These are phyloP conservation scores for Alternaria burnsii DNA, from an alignment of 2,329 filamentous ascomycete genomes.

Conservation along the genomic window DNA sequence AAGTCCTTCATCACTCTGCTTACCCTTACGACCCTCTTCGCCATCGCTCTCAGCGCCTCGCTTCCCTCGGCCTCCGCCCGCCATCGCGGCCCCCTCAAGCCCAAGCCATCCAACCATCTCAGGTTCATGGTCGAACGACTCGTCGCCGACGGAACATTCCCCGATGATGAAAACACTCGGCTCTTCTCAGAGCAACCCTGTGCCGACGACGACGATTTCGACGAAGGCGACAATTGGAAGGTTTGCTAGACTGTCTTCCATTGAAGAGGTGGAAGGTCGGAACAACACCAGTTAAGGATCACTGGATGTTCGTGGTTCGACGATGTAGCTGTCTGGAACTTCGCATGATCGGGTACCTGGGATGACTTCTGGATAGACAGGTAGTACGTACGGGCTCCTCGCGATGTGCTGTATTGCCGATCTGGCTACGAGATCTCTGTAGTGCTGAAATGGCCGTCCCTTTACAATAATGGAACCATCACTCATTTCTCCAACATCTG, in stretches of 20 bases:
- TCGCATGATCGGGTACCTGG: background rate
- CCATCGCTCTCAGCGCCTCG: background rate
- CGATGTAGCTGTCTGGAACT: no score
- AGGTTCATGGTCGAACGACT: background rate
- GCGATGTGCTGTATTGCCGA: background rate
- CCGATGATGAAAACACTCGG: background rate
- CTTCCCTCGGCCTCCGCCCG: background rate
- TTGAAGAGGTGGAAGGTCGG: no score
- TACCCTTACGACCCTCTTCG: background rate
- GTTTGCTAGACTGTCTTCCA: background rate
- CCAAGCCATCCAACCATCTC: no score
- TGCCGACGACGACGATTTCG: background rate
- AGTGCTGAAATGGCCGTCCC: background rate
- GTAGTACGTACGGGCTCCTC: background rate
- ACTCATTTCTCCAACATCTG: background rate
- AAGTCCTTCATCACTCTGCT: background rate
- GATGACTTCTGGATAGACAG: background rate
- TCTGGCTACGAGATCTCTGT: background rate
- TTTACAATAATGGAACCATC: background rate
- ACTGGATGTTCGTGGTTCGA: background rate
- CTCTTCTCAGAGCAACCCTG: background rate
- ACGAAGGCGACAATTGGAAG: background rate
- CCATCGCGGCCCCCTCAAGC: no score
- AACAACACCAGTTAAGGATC: no score
- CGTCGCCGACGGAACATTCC: background rate